A percentile compares a stretch with the other conserved stretches of the same genome.
phyloP scores from a whole-genome alignment of 2,329 filamentous ascomycete genomes.

The Pseudogymnoascus sp. region DNA sequence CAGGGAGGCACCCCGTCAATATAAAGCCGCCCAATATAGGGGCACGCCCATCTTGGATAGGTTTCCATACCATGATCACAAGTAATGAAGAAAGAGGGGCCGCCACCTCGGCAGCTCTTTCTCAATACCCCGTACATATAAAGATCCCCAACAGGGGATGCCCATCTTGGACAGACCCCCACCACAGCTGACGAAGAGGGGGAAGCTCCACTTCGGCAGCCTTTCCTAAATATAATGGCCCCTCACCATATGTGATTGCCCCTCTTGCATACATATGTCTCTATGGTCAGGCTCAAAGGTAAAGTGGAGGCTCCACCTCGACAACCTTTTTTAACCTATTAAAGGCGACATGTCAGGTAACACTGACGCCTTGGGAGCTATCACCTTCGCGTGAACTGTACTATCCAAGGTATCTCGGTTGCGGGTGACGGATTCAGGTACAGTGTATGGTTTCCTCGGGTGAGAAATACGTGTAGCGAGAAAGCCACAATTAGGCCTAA shows the following conservation, averaged over 20 bases:
- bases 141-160: background rate
- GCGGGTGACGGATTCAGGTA: background rate
- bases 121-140: no score
- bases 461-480: no score
- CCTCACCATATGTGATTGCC: background rate
- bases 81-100: background rate
- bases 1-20: background rate
- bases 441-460: no score
- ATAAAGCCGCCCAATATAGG: background rate
- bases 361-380: background rate
- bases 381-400: background rate
- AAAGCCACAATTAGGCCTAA: no score
- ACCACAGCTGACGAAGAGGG: background rate
- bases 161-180: background rate
- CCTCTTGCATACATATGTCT: background rate
- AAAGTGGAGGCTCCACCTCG: background rate
- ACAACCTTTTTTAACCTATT: background rate
- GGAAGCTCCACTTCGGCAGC: background rate
- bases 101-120: background rate
- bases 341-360: background rate
- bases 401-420: background rate
- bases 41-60: background rate
- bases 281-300: background rate
- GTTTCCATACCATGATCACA: background rate
- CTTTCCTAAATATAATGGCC: background rate